Base-by-base conservation (phyloP, 1,284 basidiomycete species). In the Marasmius oreades region DNA sequence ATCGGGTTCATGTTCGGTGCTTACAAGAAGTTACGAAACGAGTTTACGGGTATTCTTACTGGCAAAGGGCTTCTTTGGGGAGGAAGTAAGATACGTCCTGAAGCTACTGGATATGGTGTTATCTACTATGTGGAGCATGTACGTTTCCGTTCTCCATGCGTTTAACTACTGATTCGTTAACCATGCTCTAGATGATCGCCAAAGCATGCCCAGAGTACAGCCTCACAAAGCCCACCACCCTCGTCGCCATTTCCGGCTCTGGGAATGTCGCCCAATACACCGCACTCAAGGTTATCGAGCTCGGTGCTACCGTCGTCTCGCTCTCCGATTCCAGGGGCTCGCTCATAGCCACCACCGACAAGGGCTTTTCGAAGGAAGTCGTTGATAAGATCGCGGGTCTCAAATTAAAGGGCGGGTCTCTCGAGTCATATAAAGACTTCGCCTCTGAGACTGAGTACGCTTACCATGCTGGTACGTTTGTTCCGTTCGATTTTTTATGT, bases 211-310 rank as follows among this genome's bases (percentile, higher is more conserved):
- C 79, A 3, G 72, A 80, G 62, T 72, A 71, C 63, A 69, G 72
- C 63, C 72, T 81, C 56, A 63, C 65, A 64, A 74, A 76, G 51
- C 66, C 72, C 34, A 63, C 70, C 44, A 81, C 80, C 12, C 72
- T 77, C 53, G 87, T 91, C 61, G 81, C 86, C 63, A 83, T 92
- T 72, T 90, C 88, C 26, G 89, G 85, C 61, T 80, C 84, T 24
- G 87, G 87, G 28, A 88, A 90, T 70, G 88, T 90, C 60, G 82
- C 86, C 42, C 87, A 90, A 69, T 92, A 79, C 75, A 90, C 89
- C 52, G 90, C 90, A 3, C 78, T 90, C 69, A 92, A 91, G 73
- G 82, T 89, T 59, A 81, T 92, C 69, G 87, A 90, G 72, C 85
- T 91, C 65, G 90, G 89, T 56, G 89, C 81, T 56, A 82, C 75